Conservation (phyloP, 1,284 basidiomycete species). For the Amylostereum areolatum region DNA sequence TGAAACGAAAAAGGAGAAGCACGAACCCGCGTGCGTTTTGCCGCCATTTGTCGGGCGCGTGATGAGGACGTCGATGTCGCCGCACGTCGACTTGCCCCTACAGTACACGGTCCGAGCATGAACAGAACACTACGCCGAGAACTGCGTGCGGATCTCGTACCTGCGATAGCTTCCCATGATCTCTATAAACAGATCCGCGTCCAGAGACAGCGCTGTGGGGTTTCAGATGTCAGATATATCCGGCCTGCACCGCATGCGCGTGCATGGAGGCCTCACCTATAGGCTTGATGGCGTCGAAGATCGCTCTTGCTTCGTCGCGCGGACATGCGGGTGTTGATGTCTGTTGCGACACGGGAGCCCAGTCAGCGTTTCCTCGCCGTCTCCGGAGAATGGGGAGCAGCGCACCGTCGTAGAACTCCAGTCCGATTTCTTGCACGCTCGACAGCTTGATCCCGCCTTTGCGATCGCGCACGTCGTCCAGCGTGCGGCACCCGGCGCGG, state of each 20-base stretch:
- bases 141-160: constrained; percentile 28
- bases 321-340: constrained; percentile 82
- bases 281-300: constrained; percentile 68
- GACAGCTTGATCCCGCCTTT: constrained; percentile 61
- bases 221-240: not conserved
- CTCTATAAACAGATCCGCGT: constrained; percentile 67
- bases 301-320: constrained; percentile 65
- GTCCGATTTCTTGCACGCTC: constrained; percentile 65
- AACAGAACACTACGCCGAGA: not conserved
- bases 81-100: constrained; percentile 72
- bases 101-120: constrained; percentile 3
- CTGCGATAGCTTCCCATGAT: constrained; percentile 90
- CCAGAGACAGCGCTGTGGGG: constrained; percentile 57
- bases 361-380: not conserved
- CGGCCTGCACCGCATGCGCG: too few species aligned
- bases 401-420: constrained; percentile 73
- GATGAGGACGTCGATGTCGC: constrained; percentile 88
- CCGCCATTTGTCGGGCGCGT: constrained; percentile 72
- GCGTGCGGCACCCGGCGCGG: constrained; percentile 65
- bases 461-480: constrained; percentile 64
- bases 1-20: constrained; percentile 1
- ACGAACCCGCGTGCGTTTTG: constrained; percentile 59
- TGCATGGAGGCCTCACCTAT: constrained; percentile 53
- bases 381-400: not conserved
- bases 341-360: constrained; percentile 25